Evolutionary conservation across 768 basidiomycete species (phyloP).

Genomic region (Lyophyllum semitale): DNA sequence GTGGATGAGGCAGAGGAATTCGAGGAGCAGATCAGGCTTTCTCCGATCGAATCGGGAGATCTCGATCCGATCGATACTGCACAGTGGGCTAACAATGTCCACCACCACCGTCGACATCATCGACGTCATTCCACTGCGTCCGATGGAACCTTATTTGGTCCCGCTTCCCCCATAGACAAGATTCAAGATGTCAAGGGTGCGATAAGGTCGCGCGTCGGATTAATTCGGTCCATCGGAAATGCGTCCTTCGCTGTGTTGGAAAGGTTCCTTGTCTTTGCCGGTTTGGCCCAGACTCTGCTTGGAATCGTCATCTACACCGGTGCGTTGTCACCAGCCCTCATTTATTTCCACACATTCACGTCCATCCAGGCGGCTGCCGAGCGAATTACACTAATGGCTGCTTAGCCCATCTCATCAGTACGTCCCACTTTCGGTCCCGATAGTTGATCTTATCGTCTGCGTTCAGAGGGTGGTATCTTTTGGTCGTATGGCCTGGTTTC

Average conservation of each 20-base stretch:
- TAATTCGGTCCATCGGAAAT: conserved; percentile 45
- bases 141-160: conserved; percentile 54
- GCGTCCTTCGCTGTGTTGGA: conserved; percentile 57
- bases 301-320: conserved; percentile 84
- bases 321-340: conserved; percentile 17
- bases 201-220: conserved; percentile 18
- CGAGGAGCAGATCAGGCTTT: conserved; percentile 41
- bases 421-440: conserved; percentile 26
- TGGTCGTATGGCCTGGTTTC: conserved; percentile 87
- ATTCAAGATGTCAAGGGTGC: conserved; percentile 42
- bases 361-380: conserved; percentile 69
- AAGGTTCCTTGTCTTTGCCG: conserved; percentile 69
- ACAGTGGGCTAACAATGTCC: conserved; percentile 56
- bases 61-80: conserved; percentile 38
- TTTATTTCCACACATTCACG: conserved; percentile 8
- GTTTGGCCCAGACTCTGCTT: conserved; percentile 60
- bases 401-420: conserved; percentile 90
- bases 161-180: conserved; percentile 50
- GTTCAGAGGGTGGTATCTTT: conserved; percentile 85
- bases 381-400: conserved; percentile 78
- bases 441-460: conserved; percentile 9
- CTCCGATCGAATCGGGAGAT: conserved; percentile 29
- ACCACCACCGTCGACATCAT: conserved; percentile 38
- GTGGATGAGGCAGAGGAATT: conserved; percentile 56
- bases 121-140: conserved; percentile 49